Evolutionary conservation across 305 asterid genomes (phyloP), one percentile per base, ranked within the genome.

Genomic region (Withania somnifera): DNA sequence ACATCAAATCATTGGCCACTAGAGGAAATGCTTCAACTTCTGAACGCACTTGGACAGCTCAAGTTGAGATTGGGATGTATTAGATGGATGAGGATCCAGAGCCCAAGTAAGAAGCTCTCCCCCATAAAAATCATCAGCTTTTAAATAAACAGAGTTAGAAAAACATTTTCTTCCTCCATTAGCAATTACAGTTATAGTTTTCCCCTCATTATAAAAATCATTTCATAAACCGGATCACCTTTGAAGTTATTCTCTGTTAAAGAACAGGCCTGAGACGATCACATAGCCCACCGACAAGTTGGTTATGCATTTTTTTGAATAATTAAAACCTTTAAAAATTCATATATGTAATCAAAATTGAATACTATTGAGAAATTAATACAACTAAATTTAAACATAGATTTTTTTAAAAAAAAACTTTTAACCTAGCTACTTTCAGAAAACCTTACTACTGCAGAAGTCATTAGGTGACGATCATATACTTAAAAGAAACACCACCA

Each of bases 21-120:
- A 89, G 73, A 14, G 91, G 90, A 83, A 89, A 89, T 38, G 89
- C 91, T 82, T 89, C 90, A 0, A 89, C 92, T 82, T 89, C 92
- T 68, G 87, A 82, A 19, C 87, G 85, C 4, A 85, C 92, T 86
- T 84, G 89, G 4, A 89, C 90, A 4, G 92, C 87, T 83, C 92
- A 57, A 2, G 92, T 89, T 24, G 92, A 89, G 38, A 87, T 87
- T 13, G 92, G 89, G 61, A 89, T 88, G 85, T 89, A 3, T 90
- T 73, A 2, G 92, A 84, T 26, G 87, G 52, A 45, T 88, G 87
- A 26, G 91, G 91, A 82, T 86, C 91, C 24, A 88, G 75, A n/a
- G 91, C 91, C 91, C 91, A 88, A n/a, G 91, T 88, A 24, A 88
- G 91, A 60, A 88, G 90, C 87, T 88, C 91, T 81, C 87, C 91